phyloP scores from a whole-genome alignment of 345 rosid genomes.

The Laguncularia racemosa region DNA sequence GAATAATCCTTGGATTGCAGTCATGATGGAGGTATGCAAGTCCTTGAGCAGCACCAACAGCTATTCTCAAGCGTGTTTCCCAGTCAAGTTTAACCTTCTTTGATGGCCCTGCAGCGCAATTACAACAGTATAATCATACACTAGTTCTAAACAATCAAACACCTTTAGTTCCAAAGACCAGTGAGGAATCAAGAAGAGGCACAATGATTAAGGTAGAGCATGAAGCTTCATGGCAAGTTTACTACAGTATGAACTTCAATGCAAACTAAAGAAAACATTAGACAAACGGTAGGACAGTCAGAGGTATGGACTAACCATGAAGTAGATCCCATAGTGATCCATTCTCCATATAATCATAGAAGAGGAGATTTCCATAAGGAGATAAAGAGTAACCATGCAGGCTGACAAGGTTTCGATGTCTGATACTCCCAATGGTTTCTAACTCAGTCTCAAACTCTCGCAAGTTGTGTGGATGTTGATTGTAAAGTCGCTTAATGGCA shows the following conservation, averaged over 20 bases:
- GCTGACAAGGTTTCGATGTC: constrained; percentile 87
- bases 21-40: constrained; percentile 97
- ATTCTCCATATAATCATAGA: constrained; percentile 93
- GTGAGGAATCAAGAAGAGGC: too few relatives aligned
- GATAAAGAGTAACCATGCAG: constrained; percentile 85
- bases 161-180: too few relatives aligned
- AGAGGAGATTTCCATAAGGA: constrained; percentile 75
- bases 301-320: constrained; percentile 46
- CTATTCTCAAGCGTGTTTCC: constrained; percentile 81
- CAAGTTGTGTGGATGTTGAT: constrained; percentile 49
- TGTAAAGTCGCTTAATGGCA: constrained; percentile 84
- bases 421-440: constrained; percentile 83
- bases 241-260: too few relatives aligned
- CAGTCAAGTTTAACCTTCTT: constrained; percentile 90
- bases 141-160: too few relatives aligned
- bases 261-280: too few relatives aligned
- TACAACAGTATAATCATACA: not conserved
- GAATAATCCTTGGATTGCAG: constrained; percentile 82
- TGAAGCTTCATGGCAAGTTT: too few relatives aligned
- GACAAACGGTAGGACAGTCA: not conserved
- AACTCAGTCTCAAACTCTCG: constrained; percentile 90
- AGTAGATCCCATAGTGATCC: constrained; percentile 97
- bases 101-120: constrained; percentile 35
- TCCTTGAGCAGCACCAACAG: constrained; percentile 95
- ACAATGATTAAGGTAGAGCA: too few relatives aligned